Percentiles rank a stretch among this genome's conserved stretches.
Conservation (phyloP, 495 filamentous ascomycete genomes). For the Cairneyella variabilis region DNA sequence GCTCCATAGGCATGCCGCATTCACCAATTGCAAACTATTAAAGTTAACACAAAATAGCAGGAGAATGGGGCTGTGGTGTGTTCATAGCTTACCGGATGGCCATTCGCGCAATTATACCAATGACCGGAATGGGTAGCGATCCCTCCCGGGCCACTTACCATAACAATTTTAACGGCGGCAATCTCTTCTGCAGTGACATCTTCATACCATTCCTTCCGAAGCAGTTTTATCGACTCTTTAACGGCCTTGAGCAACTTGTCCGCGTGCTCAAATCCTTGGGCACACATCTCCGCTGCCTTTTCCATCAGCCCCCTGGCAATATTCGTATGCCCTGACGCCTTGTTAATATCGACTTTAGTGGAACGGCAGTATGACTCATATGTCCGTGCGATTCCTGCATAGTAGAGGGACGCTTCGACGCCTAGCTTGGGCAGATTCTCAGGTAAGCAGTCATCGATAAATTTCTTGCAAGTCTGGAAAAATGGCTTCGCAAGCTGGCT, state of each 20-base stretch:
- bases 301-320: conserved; percentile 19
- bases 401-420: conserved; percentile 23
- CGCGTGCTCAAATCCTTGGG: conserved; percentile 20
- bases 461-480: conserved; percentile 17
- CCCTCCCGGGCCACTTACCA: conserved; percentile 29
- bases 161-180: conserved; percentile 27
- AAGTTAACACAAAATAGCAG: too few species aligned
- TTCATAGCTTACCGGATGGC: conserved; percentile 29
- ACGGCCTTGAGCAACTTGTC: conserved; percentile 19
- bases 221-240: conserved; percentile 16
- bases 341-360: conserved; percentile 12
- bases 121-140: conserved; percentile 32
- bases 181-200: conserved; percentile 29
- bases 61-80: too few species aligned
- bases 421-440: conserved; percentile 26
- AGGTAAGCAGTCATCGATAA: conserved; percentile 20
- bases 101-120: conserved; percentile 32
- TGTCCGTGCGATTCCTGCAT: conserved; percentile 18
- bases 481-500: conserved; percentile 11
- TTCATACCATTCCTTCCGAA: conserved; percentile 24
- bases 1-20: conserved; percentile 54
- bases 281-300: conserved; percentile 17
- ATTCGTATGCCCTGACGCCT: conserved; percentile 15
- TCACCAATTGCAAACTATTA: conserved; percentile 50
- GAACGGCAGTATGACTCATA: conserved; percentile 18